Conservation (phyloP, 2,329 filamentous ascomycete species). For the Ambrosiella beaveri region DNA sequence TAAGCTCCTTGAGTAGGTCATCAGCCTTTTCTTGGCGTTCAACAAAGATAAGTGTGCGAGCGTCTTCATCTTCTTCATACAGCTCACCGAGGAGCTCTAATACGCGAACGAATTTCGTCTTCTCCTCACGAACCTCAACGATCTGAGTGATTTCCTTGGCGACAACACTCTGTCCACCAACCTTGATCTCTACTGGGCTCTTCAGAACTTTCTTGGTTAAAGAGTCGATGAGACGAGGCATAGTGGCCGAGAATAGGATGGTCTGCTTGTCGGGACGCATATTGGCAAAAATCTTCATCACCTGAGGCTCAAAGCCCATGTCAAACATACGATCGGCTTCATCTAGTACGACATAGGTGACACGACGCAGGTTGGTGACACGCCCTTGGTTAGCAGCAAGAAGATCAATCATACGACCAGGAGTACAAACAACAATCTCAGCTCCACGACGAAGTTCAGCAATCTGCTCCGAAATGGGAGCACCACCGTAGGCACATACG, state of each 20-base stretch:
- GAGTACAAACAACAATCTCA: slow-evolving; percentile 88
- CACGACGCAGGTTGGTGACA: slow-evolving; percentile 74
- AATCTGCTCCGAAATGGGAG: slow-evolving; percentile 94
- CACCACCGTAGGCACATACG: slow-evolving; percentile 86
- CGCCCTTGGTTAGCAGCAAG: slow-evolving; percentile 85
- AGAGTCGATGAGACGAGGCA: slow-evolving; percentile 82
- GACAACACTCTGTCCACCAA: slow-evolving; percentile 74
- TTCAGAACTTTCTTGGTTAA: slow-evolving; percentile 76
- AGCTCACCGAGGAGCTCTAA: slow-evolving; percentile 76
- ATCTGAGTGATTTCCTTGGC: slow-evolving; percentile 87
- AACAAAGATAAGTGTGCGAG: slow-evolving; percentile 77
- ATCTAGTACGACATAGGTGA: slow-evolving; percentile 88
- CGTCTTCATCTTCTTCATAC: slow-evolving; percentile 76
- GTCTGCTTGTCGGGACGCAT: slow-evolving; percentile 86
- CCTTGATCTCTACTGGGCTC: slow-evolving; percentile 76
- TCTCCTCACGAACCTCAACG: slow-evolving; percentile 71
- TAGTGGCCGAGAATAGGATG: slow-evolving; percentile 90
- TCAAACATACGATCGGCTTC: slow-evolving; percentile 99
- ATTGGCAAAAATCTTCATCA: slow-evolving; percentile 88
- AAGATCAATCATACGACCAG: slow-evolving; percentile 88
- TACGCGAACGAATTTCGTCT: slow-evolving; percentile 66
- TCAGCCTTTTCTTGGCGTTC: slow-evolving; percentile 84
- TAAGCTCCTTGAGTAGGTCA: slow-evolving; percentile 56
- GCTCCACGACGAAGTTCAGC: slow-evolving; percentile 88
- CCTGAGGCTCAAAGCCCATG: slow-evolving; percentile 97